phyloP scores from a whole-genome alignment of 257 asterid genomes.

The Plantago elongata region DNA sequence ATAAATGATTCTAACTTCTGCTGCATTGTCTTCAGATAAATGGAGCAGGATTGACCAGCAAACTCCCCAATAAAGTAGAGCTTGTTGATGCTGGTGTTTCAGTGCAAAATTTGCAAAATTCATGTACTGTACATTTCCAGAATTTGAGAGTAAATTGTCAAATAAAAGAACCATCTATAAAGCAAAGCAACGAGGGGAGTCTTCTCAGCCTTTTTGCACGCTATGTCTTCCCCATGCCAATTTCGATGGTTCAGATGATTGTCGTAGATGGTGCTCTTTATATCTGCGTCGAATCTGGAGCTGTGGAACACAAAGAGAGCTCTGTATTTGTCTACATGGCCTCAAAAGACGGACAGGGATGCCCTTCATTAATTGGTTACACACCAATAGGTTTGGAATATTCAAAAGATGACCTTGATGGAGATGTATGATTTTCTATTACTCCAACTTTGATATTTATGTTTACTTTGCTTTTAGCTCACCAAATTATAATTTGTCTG shows the following conservation, averaged over 20 bases:
- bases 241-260: constrained; percentile 60
- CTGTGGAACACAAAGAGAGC: constrained; percentile 37
- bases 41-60: constrained; percentile 24
- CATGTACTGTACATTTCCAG: constrained; percentile 22
- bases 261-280: constrained; percentile 46
- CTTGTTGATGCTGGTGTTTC: constrained; percentile 31
- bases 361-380: constrained; percentile 74
- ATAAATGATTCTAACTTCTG: constrained; percentile 4
- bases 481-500: constrained; percentile 19
- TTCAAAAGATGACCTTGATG: constrained; percentile 38
- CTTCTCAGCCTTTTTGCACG: constrained; percentile 48
- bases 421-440: constrained; percentile 55
- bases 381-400: constrained; percentile 41
- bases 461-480: constrained; percentile 20
- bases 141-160: constrained; percentile 29
- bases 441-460: constrained; percentile 16
- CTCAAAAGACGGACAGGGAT: constrained; percentile 50
- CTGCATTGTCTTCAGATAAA: constrained; percentile 26
- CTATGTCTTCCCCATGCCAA: constrained; percentile 68
- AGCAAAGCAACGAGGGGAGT: constrained; percentile 30
- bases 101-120: constrained; percentile 29
- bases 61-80: constrained; percentile 25
- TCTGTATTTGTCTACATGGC: constrained; percentile 61
- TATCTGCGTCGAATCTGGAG: constrained; percentile 66
- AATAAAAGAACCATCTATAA: constrained; percentile 28